Evolutionary conservation across 2,329 filamentous ascomycete species (phyloP).

Genomic region (Boeremia exigua): DNA sequence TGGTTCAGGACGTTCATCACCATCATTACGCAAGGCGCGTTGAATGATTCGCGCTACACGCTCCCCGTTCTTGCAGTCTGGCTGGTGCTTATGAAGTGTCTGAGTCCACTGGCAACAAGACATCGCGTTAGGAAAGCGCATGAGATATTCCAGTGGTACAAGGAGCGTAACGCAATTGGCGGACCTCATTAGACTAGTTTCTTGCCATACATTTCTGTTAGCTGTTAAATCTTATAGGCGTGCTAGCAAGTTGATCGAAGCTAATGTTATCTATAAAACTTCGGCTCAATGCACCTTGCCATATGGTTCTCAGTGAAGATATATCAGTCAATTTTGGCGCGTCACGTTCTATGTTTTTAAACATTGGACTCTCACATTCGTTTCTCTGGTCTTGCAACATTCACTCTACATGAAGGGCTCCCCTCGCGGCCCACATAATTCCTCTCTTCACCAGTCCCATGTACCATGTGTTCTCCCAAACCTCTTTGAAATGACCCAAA

Average conservation of each 20-base stretch:
- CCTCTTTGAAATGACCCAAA: slow-evolving; percentile 38
- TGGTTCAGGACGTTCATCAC: slow-evolving; percentile 20
- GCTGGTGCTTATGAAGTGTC: slow-evolving; percentile 13
- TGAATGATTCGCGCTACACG: slow-evolving; percentile 14
- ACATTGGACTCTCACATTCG: background rate
- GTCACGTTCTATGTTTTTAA: background rate
- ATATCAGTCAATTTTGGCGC: background rate
- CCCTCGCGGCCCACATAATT: slow-evolving; percentile 26
- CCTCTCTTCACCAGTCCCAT: slow-evolving; percentile 24
- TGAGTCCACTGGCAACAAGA: slow-evolving; percentile 19
- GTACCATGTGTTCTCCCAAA: slow-evolving; percentile 35
- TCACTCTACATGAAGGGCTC: background rate
- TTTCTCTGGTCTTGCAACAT: background rate
- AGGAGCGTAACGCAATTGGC: slow-evolving; percentile 17
- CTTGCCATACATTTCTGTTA: background rate
- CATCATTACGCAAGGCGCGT: slow-evolving; percentile 12
- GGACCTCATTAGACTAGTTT: slow-evolving; percentile 13
- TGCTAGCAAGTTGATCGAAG: no score
- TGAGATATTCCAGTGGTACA: slow-evolving; percentile 14
- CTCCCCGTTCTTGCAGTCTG: slow-evolving; percentile 15
- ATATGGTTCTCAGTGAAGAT: no score
- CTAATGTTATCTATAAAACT: no score
- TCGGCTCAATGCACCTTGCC: no score
- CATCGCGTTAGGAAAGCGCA: slow-evolving; percentile 17
- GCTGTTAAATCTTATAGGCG: no score